Conservation (phyloP, 257 asterid genomes). For the Leptodermis oblonga region DNA sequence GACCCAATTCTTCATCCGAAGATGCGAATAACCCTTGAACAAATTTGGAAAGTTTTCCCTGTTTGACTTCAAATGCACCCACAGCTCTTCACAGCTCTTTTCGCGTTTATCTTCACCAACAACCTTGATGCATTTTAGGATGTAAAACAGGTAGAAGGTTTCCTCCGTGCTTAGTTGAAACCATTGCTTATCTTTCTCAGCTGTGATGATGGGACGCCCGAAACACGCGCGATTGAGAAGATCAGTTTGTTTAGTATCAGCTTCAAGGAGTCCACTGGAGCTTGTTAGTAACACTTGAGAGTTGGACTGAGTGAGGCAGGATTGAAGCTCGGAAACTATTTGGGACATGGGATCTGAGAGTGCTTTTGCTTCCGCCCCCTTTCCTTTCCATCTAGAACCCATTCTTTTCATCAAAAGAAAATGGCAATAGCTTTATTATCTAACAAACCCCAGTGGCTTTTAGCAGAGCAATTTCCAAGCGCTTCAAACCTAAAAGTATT, state of each 20-base stretch:
- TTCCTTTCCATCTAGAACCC: slow-evolving; percentile 54
- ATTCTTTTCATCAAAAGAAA: slow-evolving; percentile 15
- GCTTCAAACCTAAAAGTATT: not conserved
- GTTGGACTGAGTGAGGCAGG: slow-evolving; percentile 43
- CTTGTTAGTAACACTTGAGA: slow-evolving; percentile 58
- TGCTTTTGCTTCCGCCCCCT: slow-evolving; percentile 38
- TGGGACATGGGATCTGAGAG: slow-evolving; percentile 39
- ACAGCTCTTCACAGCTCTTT: slow-evolving; percentile 40
- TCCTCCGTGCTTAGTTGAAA: slow-evolving; percentile 65
- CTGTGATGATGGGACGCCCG: slow-evolving; percentile 48
- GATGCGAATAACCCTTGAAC: slow-evolving; percentile 65
- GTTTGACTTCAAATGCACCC: slow-evolving; percentile 41
- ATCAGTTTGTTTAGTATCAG: slow-evolving; percentile 44
- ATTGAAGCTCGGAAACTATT: slow-evolving; percentile 45
- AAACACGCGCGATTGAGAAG: slow-evolving; percentile 60
- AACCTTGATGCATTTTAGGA: slow-evolving; percentile 53
- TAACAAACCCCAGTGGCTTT: not conserved
- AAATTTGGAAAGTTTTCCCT: slow-evolving; percentile 32
- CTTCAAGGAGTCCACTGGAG: slow-evolving; percentile 47
- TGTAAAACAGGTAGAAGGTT: slow-evolving; percentile 53
- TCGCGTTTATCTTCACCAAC: slow-evolving; percentile 31
- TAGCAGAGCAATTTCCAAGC: not conserved
- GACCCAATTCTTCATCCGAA: slow-evolving; percentile 79
- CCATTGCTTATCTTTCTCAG: slow-evolving; percentile 62
- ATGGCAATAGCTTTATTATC: not conserved